phyloP scores from a whole-genome alignment of 306 rosid species.

The Rubus idaeus region DNA sequence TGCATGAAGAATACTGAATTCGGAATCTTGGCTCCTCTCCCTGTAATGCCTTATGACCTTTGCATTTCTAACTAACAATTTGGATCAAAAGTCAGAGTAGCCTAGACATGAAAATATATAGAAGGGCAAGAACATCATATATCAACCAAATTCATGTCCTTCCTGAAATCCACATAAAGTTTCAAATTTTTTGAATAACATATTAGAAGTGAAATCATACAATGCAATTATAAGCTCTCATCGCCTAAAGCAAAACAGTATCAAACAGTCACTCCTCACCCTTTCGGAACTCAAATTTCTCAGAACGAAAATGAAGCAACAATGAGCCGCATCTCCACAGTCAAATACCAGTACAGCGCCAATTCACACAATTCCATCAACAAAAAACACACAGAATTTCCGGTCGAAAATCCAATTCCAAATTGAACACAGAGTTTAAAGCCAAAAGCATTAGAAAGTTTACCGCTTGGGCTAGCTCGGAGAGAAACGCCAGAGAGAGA shows the following conservation, averaged over 20 bases:
- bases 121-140: too few relatives aligned
- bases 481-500: slow-evolving; percentile 1
- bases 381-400: neutral
- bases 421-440: neutral
- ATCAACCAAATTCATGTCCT: neutral
- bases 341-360: neutral
- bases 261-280: neutral
- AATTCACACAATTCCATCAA: neutral
- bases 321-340: neutral
- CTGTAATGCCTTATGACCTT: neutral
- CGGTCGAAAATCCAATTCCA: neutral
- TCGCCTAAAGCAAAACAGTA: neutral
- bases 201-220: neutral
- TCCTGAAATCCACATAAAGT: neutral
- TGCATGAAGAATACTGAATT: neutral
- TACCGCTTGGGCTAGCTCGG: slow-evolving; percentile 36
- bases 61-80: neutral
- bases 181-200: neutral
- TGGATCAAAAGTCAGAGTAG: neutral
- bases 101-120: too few relatives aligned
- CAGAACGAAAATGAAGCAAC: neutral
- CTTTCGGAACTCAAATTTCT: too few relatives aligned
- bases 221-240: neutral
- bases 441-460: slow-evolving; percentile 18
- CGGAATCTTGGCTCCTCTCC: neutral